These are phyloP conservation scores for Coemansia umbellata DNA, from an alignment of 192 early-diverging fungal species.

Conservation along the genomic window DNA sequence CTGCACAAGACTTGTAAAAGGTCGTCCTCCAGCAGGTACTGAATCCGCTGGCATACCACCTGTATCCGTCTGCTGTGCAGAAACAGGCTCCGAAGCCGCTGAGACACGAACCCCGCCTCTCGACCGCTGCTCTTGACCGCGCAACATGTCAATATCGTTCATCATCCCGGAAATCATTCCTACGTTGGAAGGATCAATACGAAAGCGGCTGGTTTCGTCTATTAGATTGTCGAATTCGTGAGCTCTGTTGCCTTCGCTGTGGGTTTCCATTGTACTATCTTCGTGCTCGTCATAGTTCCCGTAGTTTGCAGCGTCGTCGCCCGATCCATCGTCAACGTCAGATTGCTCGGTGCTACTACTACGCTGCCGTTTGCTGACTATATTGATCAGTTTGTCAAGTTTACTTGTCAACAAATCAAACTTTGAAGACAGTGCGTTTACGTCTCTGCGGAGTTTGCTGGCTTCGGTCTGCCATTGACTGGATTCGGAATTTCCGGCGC, in stretches of 20 bases:
- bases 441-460: conserved; percentile 16
- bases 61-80: conserved; percentile 3
- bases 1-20: not conserved
- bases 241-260: not conserved
- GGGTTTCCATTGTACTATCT: not conserved
- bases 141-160: conserved; percentile 7
- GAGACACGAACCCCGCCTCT: not conserved
- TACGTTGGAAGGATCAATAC: conserved; percentile 25
- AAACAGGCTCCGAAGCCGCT: not conserved
- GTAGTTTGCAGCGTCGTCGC: conserved; percentile 5
- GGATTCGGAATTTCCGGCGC: not conserved
- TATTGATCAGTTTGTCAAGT: conserved; percentile 21
- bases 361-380: conserved; percentile 14
- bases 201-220: conserved; percentile 34
- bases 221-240: conserved; percentile 17
- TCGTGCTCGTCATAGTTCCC: not conserved
- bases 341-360: not conserved
- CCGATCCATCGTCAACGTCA: conserved; percentile 2
- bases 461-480: conserved; percentile 19
- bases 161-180: conserved; percentile 31
- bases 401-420: conserved; percentile 31
- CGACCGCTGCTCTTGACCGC: not conserved
- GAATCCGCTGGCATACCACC: not conserved
- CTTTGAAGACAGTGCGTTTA: conserved; percentile 20
- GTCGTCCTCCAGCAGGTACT: not conserved